Percentiles rank a stretch among this genome's conserved stretches.
Evolutionary conservation across 768 basidiomycete species (phyloP).

Genomic region (Dioszegia crocea): DNA sequence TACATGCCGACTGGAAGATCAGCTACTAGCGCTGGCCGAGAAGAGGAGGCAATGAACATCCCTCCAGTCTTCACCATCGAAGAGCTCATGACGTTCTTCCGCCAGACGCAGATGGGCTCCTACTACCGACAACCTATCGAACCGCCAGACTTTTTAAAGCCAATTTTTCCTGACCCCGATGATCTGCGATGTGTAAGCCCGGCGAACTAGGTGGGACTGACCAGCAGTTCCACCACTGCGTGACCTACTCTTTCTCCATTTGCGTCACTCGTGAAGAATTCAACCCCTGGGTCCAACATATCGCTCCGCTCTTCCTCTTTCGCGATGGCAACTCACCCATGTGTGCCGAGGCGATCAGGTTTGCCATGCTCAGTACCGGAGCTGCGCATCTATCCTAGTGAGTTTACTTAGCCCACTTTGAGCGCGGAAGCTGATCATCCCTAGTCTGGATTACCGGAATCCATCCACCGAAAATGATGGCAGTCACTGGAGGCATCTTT

Average conservation of each 20-base stretch:
- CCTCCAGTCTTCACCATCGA: slow-evolving; percentile 20
- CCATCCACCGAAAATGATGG: not conserved
- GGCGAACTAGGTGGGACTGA: not conserved
- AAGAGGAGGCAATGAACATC: not conserved
- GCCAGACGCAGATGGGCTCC: slow-evolving; percentile 23
- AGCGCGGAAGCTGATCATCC: not conserved
- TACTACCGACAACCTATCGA: slow-evolving; percentile 22
- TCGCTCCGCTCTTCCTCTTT: slow-evolving; percentile 22
- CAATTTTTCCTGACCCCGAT: slow-evolving; percentile 7
- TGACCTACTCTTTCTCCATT: slow-evolving; percentile 29
- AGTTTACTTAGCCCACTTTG: not conserved
- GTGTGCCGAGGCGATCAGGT: slow-evolving; percentile 14
- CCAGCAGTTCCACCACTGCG: slow-evolving; percentile 29
- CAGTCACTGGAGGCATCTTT: not conserved
- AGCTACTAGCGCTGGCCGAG: no score
- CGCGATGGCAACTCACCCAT: slow-evolving; percentile 1
- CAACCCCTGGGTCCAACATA: slow-evolving; percentile 27
- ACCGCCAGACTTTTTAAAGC: slow-evolving; percentile 25
- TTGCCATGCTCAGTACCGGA: slow-evolving; percentile 17
- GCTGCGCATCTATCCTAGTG: slow-evolving; percentile 27
- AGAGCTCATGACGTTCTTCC: slow-evolving; percentile 21
- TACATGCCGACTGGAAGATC: no score
- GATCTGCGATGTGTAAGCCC: slow-evolving; percentile 16
- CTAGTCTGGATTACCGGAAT: slow-evolving; percentile 4
- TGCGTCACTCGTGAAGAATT: slow-evolving; percentile 23